Evolutionary conservation across 805 yeast genomes (phyloP).

Genomic region (Kuraishia hungarica): DNA sequence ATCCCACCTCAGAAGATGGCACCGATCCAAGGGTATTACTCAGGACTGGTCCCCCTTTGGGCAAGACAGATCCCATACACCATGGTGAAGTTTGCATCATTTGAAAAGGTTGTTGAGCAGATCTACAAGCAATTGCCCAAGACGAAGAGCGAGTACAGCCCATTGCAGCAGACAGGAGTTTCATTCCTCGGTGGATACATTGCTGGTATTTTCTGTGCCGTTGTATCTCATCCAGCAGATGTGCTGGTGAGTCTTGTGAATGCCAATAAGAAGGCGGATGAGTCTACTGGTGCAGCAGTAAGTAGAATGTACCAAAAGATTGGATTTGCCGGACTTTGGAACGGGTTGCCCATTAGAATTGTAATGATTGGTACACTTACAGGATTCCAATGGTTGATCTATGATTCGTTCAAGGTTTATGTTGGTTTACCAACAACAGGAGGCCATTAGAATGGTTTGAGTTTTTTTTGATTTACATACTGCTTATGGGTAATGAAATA

Average conservation of each 20-base stretch:
- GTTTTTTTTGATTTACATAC: too few relatives aligned
- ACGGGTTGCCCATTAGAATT: slow-evolving; percentile 89
- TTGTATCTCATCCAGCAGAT: slow-evolving; percentile 98
- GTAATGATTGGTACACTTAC: slow-evolving; percentile 97
- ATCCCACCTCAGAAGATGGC: slow-evolving; percentile 71
- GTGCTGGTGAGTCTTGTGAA: slow-evolving; percentile 94
- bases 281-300: slow-evolving; percentile 59
- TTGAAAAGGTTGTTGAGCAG: slow-evolving; percentile 80
- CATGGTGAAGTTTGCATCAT: slow-evolving; percentile 93
- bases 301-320: slow-evolving; percentile 69
- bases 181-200: slow-evolving; percentile 93
- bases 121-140: slow-evolving; percentile 69
- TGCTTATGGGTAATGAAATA: too few relatives aligned
- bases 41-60: slow-evolving; percentile 91
- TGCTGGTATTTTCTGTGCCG: slow-evolving; percentile 95
- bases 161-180: slow-evolving; percentile 83
- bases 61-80: slow-evolving; percentile 97
- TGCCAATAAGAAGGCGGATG: slow-evolving; percentile 56
- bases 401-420: slow-evolving; percentile 92
- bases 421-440: slow-evolving; percentile 96
- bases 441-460: slow-evolving; percentile 1
- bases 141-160: slow-evolving; percentile 61
- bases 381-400: slow-evolving; percentile 94
- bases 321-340: slow-evolving; percentile 91
- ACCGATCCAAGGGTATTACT: slow-evolving; percentile 73